A percentile compares a stretch with the other conserved stretches of the same genome.
phyloP scores from a whole-genome alignment of 73 alveolate genomes.

The Paramecium biaurelia region DNA sequence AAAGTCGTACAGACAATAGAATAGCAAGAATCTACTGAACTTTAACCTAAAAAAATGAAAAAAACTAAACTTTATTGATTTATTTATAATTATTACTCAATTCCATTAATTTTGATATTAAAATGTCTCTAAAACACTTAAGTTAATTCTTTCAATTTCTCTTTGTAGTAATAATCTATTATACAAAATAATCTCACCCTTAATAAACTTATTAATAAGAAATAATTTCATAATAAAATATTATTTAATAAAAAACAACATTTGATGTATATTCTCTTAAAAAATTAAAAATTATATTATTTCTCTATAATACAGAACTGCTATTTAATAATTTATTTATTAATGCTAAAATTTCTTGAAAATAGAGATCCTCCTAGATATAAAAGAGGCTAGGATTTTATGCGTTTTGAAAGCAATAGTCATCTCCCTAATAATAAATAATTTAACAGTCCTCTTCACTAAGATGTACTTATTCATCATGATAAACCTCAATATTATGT shows the following conservation, averaged over 20 bases:
- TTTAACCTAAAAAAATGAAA: not conserved
- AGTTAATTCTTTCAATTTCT: not conserved
- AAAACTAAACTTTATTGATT: not conserved
- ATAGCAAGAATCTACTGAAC: not conserved
- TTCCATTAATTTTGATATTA: not conserved
- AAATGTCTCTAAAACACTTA: not conserved
- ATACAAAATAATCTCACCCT: too few relatives aligned
- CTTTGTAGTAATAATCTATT: not conserved
- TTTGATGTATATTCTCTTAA: not conserved
- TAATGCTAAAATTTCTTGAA: conserved; percentile 15
- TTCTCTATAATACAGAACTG: not conserved
- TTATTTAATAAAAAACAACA: not conserved
- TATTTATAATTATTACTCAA: not conserved
- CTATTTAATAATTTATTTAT: not conserved
- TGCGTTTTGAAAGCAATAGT: not conserved
- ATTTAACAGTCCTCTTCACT: conserved; percentile 3
- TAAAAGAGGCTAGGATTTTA: not conserved
- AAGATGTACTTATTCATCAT: not conserved
- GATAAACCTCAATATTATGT: conserved; percentile 4
- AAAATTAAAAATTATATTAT: not conserved
- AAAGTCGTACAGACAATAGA: not conserved
- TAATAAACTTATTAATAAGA: not conserved
- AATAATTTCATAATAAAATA: too few relatives aligned
- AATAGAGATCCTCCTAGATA: not conserved
- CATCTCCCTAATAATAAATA: not conserved